Percentiles rank a stretch among this genome's conserved stretches.
Conservation (phyloP, 1,284 basidiomycete species). For the Pascua guehoae region DNA sequence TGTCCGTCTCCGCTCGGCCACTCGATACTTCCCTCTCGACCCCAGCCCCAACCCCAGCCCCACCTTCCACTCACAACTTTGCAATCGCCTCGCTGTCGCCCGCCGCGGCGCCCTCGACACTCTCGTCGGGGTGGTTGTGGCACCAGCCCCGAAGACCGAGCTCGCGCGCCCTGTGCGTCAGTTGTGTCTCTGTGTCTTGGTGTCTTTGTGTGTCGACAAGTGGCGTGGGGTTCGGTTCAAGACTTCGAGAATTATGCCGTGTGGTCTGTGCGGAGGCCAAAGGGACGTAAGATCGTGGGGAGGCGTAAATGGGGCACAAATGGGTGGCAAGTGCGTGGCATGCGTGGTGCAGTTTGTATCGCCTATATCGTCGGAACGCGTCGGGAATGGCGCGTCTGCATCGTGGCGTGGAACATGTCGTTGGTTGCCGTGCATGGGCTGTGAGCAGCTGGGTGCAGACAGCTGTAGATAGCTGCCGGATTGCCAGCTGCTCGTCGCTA, state of each 20-base stretch:
- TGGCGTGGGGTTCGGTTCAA: no score
- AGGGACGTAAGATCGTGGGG: no score
- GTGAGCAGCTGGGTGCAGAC: neutral
- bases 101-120: constrained; percentile 44
- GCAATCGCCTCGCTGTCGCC: constrained; percentile 34
- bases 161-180: constrained; percentile 27
- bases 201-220: neutral
- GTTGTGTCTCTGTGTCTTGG: neutral
- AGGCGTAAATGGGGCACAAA: no score
- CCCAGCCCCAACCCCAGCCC: neutral
- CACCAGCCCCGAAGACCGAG: constrained; percentile 43
- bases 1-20: no score
- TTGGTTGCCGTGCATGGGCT: neutral
- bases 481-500: no score
- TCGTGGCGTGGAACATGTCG: neutral
- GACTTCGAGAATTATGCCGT: no score
- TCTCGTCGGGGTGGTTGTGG: constrained; percentile 41
- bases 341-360: no score
- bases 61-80: constrained; percentile 30
- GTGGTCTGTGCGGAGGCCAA: no score
- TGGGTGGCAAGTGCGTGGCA: no score
- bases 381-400: no score
- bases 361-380: no score
- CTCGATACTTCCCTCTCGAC: neutral
- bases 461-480: no score